Percentiles rank a stretch among this genome's conserved stretches.
Evolutionary conservation across 1,284 basidiomycete species (phyloP).

Genomic region (Ustanciosporium gigantosporum): DNA sequence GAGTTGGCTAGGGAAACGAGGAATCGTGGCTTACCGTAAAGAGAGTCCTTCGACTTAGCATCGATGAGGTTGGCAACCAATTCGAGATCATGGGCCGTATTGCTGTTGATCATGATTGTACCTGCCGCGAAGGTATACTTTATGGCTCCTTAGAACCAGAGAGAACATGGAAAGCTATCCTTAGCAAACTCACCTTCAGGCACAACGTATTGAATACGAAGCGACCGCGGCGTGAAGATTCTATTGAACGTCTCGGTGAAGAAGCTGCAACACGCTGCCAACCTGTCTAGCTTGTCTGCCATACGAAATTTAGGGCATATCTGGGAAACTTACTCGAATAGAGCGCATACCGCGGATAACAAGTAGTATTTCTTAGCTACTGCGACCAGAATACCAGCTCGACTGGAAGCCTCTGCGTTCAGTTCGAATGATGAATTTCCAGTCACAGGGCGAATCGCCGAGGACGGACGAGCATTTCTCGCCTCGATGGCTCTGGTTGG

Average conservation of each 20-base stretch:
- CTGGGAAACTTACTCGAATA: slow-evolving; percentile 70
- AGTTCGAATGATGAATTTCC: slow-evolving; percentile 10
- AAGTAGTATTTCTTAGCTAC: slow-evolving; percentile 74
- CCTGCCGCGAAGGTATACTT: slow-evolving; percentile 62
- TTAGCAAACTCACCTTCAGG: too few species aligned
- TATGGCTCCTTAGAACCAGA: not conserved
- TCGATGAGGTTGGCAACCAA: slow-evolving; percentile 65
- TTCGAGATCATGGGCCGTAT: slow-evolving; percentile 83
- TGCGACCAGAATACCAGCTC: slow-evolving; percentile 33
- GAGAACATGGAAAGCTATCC: slow-evolving; percentile 27
- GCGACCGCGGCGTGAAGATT: slow-evolving; percentile 71
- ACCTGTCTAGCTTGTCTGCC: not conserved
- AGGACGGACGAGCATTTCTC: not conserved
- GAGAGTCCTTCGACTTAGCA: slow-evolving; percentile 25
- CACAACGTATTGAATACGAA: slow-evolving; percentile 78
- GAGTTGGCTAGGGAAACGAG: too few species aligned
- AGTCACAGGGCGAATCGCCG: slow-evolving; percentile 71
- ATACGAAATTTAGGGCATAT: not conserved
- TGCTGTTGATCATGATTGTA: slow-evolving; percentile 88
- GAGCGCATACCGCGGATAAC: slow-evolving; percentile 77
- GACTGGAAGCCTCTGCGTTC: slow-evolving; percentile 16
- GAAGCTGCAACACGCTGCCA: slow-evolving; percentile 68
- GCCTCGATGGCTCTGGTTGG: not conserved
- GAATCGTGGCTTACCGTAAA: slow-evolving; percentile 14
- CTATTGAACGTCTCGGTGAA: slow-evolving; percentile 67